Conservation (phyloP, 306 rosid genomes). For the Delonix regia region DNA sequence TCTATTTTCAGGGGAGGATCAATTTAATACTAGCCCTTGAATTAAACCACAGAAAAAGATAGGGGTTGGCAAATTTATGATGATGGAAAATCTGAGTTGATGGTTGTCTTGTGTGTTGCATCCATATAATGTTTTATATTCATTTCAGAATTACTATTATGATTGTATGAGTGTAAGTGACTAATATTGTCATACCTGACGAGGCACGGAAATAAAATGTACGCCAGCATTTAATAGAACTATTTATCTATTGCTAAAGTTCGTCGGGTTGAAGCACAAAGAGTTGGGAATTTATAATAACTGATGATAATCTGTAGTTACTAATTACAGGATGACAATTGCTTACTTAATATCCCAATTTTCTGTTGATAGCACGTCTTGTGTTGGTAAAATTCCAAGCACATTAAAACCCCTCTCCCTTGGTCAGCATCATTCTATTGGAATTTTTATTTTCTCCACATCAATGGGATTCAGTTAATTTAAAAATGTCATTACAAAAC, state of each 20-base stretch:
- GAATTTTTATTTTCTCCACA: background rate
- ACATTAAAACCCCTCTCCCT: background rate
- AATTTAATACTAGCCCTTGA: background rate
- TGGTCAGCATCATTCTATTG: background rate
- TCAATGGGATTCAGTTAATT: background rate
- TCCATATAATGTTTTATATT: background rate
- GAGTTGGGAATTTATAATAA: background rate
- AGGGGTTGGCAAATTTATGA: background rate
- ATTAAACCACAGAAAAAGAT: background rate
- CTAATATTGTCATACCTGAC: background rate
- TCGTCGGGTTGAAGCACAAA: background rate
- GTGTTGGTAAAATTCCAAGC: background rate
- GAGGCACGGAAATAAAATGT: background rate
- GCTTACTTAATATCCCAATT: background rate
- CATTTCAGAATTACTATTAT: background rate
- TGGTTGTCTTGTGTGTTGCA: background rate
- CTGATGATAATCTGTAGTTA: background rate
- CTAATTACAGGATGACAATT: background rate
- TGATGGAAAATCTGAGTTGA: background rate
- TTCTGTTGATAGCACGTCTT: background rate
- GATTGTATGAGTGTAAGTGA: background rate
- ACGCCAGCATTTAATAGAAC: too few species aligned
- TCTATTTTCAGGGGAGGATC: background rate
- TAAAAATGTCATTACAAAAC: background rate
- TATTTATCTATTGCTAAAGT: background rate